A percentile compares a stretch with the other conserved stretches of the same genome.
phyloP scores from a whole-genome alignment of 208 protist genomes.

The Strigomonas oncopelti region DNA sequence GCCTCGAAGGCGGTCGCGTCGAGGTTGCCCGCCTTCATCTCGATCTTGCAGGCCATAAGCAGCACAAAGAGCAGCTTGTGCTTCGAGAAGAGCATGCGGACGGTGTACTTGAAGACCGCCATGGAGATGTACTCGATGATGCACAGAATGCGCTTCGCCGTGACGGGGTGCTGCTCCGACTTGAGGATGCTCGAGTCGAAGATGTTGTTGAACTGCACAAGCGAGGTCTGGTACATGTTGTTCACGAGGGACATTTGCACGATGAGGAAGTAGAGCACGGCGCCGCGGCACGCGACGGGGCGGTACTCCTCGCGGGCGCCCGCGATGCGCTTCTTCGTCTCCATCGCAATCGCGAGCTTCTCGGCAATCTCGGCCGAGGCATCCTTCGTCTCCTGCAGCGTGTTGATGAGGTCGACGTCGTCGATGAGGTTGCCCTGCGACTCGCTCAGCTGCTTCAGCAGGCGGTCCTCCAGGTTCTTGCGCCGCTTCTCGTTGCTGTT shows the following conservation, averaged over 20 bases:
- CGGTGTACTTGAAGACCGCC: slow-evolving; percentile 93
- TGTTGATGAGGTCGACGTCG: slow-evolving; percentile 93
- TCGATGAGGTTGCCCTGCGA: slow-evolving; percentile 92
- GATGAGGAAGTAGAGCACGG: slow-evolving; percentile 98
- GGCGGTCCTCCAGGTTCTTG: slow-evolving; percentile 91
- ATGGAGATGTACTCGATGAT: slow-evolving; percentile 96
- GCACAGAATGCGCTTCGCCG: slow-evolving; percentile 92
- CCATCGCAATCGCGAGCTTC: slow-evolving; percentile 91
- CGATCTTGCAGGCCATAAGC: slow-evolving; percentile 96
- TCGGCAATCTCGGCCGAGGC: slow-evolving; percentile 95
- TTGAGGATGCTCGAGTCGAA: slow-evolving; percentile 94
- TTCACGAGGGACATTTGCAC: slow-evolving; percentile 97
- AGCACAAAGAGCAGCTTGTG: slow-evolving; percentile 97
- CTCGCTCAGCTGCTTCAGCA: slow-evolving; percentile 94
- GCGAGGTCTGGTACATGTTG: slow-evolving; percentile 98
- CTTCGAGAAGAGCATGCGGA: slow-evolving; percentile 96
- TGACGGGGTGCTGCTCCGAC: slow-evolving; percentile 87
- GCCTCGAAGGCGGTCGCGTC: slow-evolving; percentile 83
- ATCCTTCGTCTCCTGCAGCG: slow-evolving; percentile 96
- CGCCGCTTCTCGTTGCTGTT: slow-evolving; percentile 95
- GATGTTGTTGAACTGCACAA: slow-evolving; percentile 96
- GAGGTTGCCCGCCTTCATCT: slow-evolving; percentile 85
- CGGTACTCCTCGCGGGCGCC: slow-evolving; percentile 96
- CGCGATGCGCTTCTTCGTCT: slow-evolving; percentile 96
- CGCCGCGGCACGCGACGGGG: slow-evolving; percentile 94